phyloP scores from a whole-genome alignment of 441 rosid species.

The Codiaeum variegatum region DNA sequence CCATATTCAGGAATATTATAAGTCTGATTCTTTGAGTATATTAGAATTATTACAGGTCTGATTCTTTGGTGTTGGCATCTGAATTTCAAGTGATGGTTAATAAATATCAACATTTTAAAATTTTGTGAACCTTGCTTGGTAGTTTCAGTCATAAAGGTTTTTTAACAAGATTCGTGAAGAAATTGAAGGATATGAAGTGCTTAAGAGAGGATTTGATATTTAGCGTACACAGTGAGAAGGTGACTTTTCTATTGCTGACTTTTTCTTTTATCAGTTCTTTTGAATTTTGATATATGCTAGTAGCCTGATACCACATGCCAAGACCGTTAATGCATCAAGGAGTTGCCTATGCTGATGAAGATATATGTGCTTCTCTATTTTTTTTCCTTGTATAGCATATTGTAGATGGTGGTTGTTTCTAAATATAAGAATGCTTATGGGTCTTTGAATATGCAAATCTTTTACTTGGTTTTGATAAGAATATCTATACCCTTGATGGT shows the following conservation, averaged over 20 bases:
- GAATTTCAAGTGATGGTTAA: background rate
- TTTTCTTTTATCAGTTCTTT: background rate
- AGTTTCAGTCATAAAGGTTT: constrained; percentile 77
- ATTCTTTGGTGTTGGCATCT: background rate
- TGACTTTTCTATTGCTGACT: constrained; percentile 18
- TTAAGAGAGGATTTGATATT: constrained; percentile 82
- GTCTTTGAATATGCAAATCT: background rate
- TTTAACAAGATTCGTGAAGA: constrained; percentile 61
- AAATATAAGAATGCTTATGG: background rate
- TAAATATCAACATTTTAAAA: background rate
- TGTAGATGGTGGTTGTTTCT: background rate
- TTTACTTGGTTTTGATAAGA: background rate
- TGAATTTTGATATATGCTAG: background rate
- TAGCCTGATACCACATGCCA: background rate
- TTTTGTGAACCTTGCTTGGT: constrained; percentile 18
- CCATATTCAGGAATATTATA: background rate
- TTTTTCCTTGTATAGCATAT: background rate
- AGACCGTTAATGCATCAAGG: background rate
- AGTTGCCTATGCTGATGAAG: background rate
- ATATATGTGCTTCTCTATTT: background rate
- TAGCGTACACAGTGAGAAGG: constrained; percentile 88
- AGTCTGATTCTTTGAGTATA: background rate
- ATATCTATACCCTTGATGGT: background rate
- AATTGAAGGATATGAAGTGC: constrained; percentile 65
- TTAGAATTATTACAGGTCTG: background rate